These are phyloP conservation scores for Fusarium sp. DNA, from an alignment of 2,329 filamentous ascomycete species.

Conservation along the genomic window DNA sequence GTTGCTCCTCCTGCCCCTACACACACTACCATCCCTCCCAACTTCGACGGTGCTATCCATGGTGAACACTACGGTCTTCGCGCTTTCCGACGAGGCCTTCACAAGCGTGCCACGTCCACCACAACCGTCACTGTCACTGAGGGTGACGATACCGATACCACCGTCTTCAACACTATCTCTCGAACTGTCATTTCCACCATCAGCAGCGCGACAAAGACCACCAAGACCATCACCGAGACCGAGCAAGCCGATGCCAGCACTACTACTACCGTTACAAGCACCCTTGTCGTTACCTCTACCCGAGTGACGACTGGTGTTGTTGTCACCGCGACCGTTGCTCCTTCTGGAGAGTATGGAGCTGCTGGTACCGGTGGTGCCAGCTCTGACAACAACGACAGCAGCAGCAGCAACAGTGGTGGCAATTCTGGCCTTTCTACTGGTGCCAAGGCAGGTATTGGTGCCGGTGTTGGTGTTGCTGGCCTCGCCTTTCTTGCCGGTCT, in stretches of 20 bases:
- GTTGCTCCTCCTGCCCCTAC: constrained; percentile 39
- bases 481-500: constrained; percentile 51
- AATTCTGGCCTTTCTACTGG: constrained; percentile 56
- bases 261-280: constrained; percentile 57
- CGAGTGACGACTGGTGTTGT: constrained; percentile 51
- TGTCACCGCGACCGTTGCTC: constrained; percentile 47
- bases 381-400: constrained; percentile 18
- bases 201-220: constrained; percentile 49
- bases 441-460: constrained; percentile 61
- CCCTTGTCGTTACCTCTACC: constrained; percentile 54
- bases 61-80: constrained; percentile 36
- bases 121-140: constrained; percentile 52
- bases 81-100: constrained; percentile 44
- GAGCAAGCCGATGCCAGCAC: constrained; percentile 54
- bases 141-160: constrained; percentile 41
- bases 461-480: constrained; percentile 56
- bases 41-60: constrained; percentile 17
- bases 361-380: constrained; percentile 30
- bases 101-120: constrained; percentile 55
- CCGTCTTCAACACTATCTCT: constrained; percentile 50
- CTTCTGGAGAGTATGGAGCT: constrained; percentile 46
- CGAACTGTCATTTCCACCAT: constrained; percentile 52
- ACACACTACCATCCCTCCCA: constrained; percentile 34
- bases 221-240: constrained; percentile 53
- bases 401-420: constrained; percentile 31